A percentile compares a stretch with the other conserved stretches of the same genome.
These are phyloP conservation scores for Phytophthora kernoviae DNA, from an alignment of 352 stramenopile species.

Conservation along the genomic window DNA sequence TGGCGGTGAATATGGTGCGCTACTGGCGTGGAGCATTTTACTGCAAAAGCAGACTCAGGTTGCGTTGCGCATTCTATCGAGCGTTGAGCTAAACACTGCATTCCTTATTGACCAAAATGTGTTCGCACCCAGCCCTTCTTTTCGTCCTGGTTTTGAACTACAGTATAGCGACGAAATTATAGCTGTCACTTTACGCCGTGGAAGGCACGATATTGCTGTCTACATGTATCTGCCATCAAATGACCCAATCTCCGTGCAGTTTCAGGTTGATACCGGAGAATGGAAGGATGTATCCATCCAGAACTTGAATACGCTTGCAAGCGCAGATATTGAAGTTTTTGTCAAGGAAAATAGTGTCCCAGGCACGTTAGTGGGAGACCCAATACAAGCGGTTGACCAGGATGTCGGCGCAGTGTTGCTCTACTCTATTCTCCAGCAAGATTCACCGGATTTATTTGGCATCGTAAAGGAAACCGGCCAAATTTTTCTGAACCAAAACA, in stretches of 20 bases:
- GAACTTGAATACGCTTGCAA: conserved; percentile 9
- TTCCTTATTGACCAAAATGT: conserved; percentile 18
- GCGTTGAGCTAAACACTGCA: conserved; percentile 4
- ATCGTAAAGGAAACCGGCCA: conserved; percentile 22
- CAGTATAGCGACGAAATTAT: conserved; percentile 20
- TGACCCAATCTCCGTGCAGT: conserved; percentile 14
- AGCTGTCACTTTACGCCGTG: conserved; percentile 9
- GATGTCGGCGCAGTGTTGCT: conserved; percentile 16
- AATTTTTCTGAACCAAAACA: conserved; percentile 9
- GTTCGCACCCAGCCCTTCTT: neutral
- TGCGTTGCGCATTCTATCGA: conserved; percentile 15
- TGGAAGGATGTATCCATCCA: conserved; percentile 20
- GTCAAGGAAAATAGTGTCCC: conserved; percentile 26
- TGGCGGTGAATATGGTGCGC: conserved; percentile 10
- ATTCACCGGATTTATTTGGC: conserved; percentile 13
- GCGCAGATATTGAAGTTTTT: conserved; percentile 4
- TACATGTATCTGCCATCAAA: conserved; percentile 19
- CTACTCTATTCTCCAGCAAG: conserved; percentile 21
- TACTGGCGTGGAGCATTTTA: conserved; percentile 23
- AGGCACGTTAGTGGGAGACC: conserved; percentile 10
- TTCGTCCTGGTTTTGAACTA: conserved; percentile 18
- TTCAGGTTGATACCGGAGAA: conserved; percentile 6
- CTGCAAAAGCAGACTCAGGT: conserved; percentile 5
- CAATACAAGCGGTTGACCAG: conserved; percentile 25
- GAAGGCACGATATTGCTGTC: conserved; percentile 14